Evolutionary conservation across 306 rosid species (phyloP), one percentile per base, ranked within the genome.

Genomic region (Dicorynia guianensis): DNA sequence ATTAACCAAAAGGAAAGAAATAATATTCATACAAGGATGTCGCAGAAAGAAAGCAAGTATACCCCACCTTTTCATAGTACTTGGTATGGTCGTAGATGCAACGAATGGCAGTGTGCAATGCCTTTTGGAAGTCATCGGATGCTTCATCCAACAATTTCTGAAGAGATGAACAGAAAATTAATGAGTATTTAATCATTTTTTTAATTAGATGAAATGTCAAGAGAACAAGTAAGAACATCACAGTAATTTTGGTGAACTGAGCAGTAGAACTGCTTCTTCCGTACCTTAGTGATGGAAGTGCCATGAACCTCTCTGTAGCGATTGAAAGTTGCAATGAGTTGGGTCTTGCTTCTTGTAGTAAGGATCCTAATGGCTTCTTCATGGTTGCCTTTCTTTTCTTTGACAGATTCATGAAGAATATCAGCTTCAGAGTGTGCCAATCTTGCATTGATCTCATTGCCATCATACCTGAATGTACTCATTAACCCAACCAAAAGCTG

Each of bases 51-150:
- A 36, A 62, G 40, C 6, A 43, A n/a, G n/a, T n/a, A n/a, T n/a
- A n/a, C n/a, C n/a, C n/a, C n/a, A 83, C 90, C 91, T 87, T 87
- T 47, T 81, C 91, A 66, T 63, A 87, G 83, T 87, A 87, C 76
- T 84, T 84, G 48, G 59, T 65, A 40, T 80, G 91, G 58, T 87
- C 85, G 60, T 47, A 64, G 56, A 84, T 81, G 87, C 87, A 81
- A 40, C 88, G 85, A 39, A 84, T 69, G 14, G 69, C 81, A 13
- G 86, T 67, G 14, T 53, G 83, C 18, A 87, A 55, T 14, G 87
- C 87, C 72, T 73, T 83, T 17, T 77, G 81, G 46, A 87, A 65
- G 30, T 13, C 81, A 14, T 50, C 68, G 34, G 15, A 44, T 19
- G 40, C 3, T 9, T 79, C 86, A 39, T 63, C 78, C 76, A 77